Evolutionary conservation across 129 eudicot genomes (phyloP).

Genomic region (Chrysanthemum lavandulifolium): DNA sequence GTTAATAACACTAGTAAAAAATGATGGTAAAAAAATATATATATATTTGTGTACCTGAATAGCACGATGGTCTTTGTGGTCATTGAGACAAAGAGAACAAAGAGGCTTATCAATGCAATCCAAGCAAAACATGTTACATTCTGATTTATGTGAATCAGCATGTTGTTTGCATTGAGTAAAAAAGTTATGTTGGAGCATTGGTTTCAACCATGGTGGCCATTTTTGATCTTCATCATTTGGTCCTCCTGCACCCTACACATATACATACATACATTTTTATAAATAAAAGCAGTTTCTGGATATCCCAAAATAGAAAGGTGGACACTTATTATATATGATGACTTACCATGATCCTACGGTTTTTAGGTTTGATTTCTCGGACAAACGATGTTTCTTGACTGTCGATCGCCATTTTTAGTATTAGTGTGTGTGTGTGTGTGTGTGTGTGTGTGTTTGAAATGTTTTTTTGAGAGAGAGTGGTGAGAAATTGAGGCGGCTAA

Average conservation of each 20-base stretch:
- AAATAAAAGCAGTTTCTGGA: no score
- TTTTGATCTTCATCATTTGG: conserved; percentile 74
- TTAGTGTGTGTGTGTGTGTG: no score
- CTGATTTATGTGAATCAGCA: conserved; percentile 82
- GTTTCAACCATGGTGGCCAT: conserved; percentile 96
- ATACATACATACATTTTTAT: neutral
- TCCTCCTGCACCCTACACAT: conserved; percentile 59
- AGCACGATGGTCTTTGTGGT: conserved; percentile 72
- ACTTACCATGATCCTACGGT: conserved; percentile 78
- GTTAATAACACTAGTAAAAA: neutral
- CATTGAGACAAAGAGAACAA: conserved; percentile 73
- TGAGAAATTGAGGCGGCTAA: conserved; percentile 58
- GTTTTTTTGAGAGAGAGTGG: conserved; percentile 29
- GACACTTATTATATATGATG: no score
- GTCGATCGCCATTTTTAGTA: conserved; percentile 86
- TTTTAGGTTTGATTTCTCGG: conserved; percentile 76
- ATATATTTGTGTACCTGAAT: conserved; percentile 58
- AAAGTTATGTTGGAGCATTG: conserved; percentile 60
- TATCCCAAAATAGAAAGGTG: no score
- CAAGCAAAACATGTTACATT: conserved; percentile 91
- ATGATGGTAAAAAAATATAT: neutral
- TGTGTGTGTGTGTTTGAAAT: neutral
- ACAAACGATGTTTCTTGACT: conserved; percentile 56
- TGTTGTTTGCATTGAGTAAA: conserved; percentile 80
- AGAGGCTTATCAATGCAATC: conserved; percentile 72